phyloP scores from a whole-genome alignment of 202 grass and related monocot genomes.

The Alloteropsis angusta region DNA sequence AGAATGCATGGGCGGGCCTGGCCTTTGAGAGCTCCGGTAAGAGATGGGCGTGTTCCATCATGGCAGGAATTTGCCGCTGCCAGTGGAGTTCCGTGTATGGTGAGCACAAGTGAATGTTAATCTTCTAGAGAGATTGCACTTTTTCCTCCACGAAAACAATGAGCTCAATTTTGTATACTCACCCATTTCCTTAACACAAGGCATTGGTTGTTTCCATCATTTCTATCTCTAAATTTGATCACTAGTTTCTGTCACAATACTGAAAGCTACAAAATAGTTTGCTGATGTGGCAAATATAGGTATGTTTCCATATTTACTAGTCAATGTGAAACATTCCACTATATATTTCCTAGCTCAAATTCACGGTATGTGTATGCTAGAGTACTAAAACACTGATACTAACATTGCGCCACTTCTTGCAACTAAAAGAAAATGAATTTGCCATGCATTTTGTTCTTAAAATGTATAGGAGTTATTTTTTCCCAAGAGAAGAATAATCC shows the following conservation, averaged over 20 bases:
- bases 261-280: neutral
- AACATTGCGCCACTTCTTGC: neutral
- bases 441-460: neutral
- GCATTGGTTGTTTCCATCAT: neutral
- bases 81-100: conserved; percentile 67
- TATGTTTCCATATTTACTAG: neutral
- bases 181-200: neutral
- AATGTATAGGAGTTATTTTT: neutral
- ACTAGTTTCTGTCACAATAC: neutral
- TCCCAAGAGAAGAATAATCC: neutral
- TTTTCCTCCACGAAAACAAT: no score
- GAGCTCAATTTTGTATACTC: no score
- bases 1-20: conserved; percentile 92
- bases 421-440: neutral
- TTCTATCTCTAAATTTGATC: neutral
- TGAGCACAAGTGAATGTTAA: conserved; percentile 10
- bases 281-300: neutral
- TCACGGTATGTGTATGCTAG: neutral
- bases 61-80: conserved; percentile 64
- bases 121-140: no score
- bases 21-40: conserved; percentile 84
- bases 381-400: neutral
- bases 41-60: conserved; percentile 66
- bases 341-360: neutral
- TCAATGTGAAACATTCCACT: neutral